These are phyloP conservation scores for Hypoxylon perforatum DNA, from an alignment of 495 filamentous ascomycete genomes.

Conservation along the genomic window DNA sequence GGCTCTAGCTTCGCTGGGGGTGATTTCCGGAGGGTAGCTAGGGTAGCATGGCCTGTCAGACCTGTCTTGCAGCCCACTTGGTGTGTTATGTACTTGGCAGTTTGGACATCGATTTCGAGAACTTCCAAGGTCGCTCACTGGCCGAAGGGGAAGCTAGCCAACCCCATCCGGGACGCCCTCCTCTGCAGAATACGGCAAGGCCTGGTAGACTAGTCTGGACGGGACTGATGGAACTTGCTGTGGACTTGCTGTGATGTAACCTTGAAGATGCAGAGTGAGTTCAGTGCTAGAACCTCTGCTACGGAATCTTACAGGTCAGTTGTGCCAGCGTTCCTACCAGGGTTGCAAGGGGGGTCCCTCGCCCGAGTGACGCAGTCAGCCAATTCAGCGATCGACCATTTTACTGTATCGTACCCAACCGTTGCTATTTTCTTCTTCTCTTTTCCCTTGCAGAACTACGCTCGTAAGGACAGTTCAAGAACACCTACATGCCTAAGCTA, in stretches of 20 bases:
- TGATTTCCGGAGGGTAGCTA: constrained; percentile 40
- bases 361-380: constrained; percentile 44
- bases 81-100: neutral
- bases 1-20: constrained; percentile 25
- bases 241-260: constrained; percentile 41
- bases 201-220: neutral
- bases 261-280: constrained; percentile 35
- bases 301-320: constrained; percentile 44
- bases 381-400: constrained; percentile 43
- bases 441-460: constrained; percentile 14
- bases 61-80: neutral
- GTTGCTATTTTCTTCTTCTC: constrained; percentile 6
- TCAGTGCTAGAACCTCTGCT: constrained; percentile 35
- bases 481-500: neutral
- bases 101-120: constrained; percentile 24
- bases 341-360: constrained; percentile 32
- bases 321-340: constrained; percentile 23
- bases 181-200: constrained; percentile 36
- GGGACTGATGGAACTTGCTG: too few species aligned
- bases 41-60: constrained; percentile 40
- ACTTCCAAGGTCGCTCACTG: constrained; percentile 37
- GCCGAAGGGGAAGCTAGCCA: constrained; percentile 13
- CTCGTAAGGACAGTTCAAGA: constrained; percentile 18
- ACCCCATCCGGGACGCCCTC: constrained; percentile 34
- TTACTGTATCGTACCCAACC: constrained; percentile 18